Conservation (phyloP, 2,329 filamentous ascomycete species). For the Sphaerulina populicola region DNA sequence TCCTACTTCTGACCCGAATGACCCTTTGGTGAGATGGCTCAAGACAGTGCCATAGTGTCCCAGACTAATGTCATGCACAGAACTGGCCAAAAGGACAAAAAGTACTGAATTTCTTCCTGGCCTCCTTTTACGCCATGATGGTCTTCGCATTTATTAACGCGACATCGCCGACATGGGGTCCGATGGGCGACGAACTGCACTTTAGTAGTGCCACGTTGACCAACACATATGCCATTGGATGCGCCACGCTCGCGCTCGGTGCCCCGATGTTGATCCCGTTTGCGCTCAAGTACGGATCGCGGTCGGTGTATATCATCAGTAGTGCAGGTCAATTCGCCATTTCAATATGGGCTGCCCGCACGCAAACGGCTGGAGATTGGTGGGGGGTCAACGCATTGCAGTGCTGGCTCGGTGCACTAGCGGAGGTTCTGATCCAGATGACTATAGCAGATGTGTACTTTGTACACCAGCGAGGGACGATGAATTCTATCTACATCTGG, state of each 20-base stretch:
- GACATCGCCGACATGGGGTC: conserved; percentile 38
- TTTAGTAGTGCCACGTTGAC: conserved; percentile 39
- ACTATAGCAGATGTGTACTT: conserved; percentile 41
- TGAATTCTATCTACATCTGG: conserved; percentile 44
- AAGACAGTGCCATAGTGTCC: neutral
- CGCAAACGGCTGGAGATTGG: conserved; percentile 38
- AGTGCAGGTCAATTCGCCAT: conserved; percentile 43
- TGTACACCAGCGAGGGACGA: conserved; percentile 39
- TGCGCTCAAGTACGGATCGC: conserved; percentile 44
- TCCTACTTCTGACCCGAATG: conserved; percentile 35
- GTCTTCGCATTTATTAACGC: conserved; percentile 39
- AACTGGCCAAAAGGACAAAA: conserved; percentile 42
- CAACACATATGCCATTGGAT: conserved; percentile 40
- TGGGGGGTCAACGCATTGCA: conserved; percentile 39
- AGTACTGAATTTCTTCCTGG: conserved; percentile 37
- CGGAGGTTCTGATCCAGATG: conserved; percentile 47
- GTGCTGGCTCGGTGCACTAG: conserved; percentile 42
- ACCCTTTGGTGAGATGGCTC: conserved; percentile 30
- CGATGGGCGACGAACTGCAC: conserved; percentile 38
- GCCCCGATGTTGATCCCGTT: conserved; percentile 45
- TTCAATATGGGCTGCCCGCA: conserved; percentile 43
- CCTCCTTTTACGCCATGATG: conserved; percentile 38
- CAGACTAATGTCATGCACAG: conserved; percentile 15
- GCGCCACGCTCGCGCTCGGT: conserved; percentile 43
- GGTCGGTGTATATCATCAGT: conserved; percentile 45